Base-by-base conservation (phyloP, 2,329 filamentous ascomycete species). In the Malbranchea zuffiana region DNA sequence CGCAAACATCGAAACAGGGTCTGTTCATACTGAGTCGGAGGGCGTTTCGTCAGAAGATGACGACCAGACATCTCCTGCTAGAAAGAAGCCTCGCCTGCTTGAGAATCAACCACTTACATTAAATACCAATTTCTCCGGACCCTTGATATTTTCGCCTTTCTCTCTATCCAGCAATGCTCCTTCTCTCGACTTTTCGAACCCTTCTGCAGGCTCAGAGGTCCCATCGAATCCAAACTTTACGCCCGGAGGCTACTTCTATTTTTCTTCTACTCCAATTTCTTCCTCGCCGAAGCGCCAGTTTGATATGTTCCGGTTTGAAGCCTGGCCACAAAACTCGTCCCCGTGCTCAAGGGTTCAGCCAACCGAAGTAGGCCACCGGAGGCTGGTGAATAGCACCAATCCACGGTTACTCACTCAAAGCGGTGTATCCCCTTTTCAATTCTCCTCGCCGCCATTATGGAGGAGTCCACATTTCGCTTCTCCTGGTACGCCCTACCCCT, bases 81-180 rank as follows among this genome's bases (percentile, higher is more conserved):
- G 35, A 21, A 45, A 42, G 18, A 32, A 38, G 18, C 35, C 39
- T 21, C 39, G 33, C 12, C 21, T 37, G 19, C 26, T 21, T 33
- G 31, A 35, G 8, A 39, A 41, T 13, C 33, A 45, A 18, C 37
- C 32, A 20, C 35, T 47, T 19, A 40, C 43, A 1, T 36, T 47
- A 3, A 37, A 47, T 28, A 42, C 43, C 32, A 35, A 27, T 18
- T 33, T 43, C 31, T 34, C 69, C 31, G 69, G 78, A 41, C 71
- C 78, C 43, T 72, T 82, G 66, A 82, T 80, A 13, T 78, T 78
- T 32, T 82, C 80, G 2, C 82, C 80, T 1, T 81, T 82, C 51
- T 80, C 78, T 25, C 71, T 83, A 61, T 83, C 80, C 11, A 82
- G 61, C 44, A 61, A 55, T 13, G 37, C 38, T 1, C 27, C 73